phyloP scores from a whole-genome alignment of 495 filamentous ascomycete species.

The Hypomontagnella submonticulosa region DNA sequence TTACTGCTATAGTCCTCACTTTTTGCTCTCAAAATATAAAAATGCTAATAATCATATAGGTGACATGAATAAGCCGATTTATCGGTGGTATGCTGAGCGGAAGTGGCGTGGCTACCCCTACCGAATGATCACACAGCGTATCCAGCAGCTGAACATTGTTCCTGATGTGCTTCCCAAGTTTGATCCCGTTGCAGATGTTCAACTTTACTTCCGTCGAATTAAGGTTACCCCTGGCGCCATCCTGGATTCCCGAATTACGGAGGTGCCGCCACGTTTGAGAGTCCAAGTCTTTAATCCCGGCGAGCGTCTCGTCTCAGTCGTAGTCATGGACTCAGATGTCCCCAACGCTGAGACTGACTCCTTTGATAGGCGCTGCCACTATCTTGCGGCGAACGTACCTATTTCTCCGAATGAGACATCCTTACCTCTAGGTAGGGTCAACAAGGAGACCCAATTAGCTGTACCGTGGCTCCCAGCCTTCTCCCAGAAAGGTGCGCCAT shows the following conservation, averaged over 20 bases:
- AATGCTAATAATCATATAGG: slow-evolving; percentile 61
- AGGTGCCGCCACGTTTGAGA: slow-evolving; percentile 74
- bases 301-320: slow-evolving; percentile 82
- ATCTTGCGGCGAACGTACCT: slow-evolving; percentile 74
- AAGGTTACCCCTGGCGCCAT: slow-evolving; percentile 79
- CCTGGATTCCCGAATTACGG: slow-evolving; percentile 75
- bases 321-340: slow-evolving; percentile 90
- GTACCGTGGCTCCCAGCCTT: slow-evolving; percentile 86
- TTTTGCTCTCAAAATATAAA: neutral
- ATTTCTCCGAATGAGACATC: slow-evolving; percentile 61
- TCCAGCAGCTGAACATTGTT: slow-evolving; percentile 86
- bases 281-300: slow-evolving; percentile 87
- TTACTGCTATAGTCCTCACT: neutral
- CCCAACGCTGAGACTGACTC: slow-evolving; percentile 79
- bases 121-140: slow-evolving; percentile 84
- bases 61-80: slow-evolving; percentile 96
- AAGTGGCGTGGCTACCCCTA: slow-evolving; percentile 82
- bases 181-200: slow-evolving; percentile 80
- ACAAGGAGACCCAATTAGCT: slow-evolving; percentile 70
- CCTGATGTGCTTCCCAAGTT: slow-evolving; percentile 93
- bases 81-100: slow-evolving; percentile 85
- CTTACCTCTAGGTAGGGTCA: slow-evolving; percentile 58
- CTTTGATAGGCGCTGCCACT: slow-evolving; percentile 86
- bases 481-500: slow-evolving; percentile 89
- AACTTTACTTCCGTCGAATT: slow-evolving; percentile 76